phyloP scores from a whole-genome alignment of 2,329 filamentous ascomycete genomes.

The Ceratocystis smalleyi region DNA sequence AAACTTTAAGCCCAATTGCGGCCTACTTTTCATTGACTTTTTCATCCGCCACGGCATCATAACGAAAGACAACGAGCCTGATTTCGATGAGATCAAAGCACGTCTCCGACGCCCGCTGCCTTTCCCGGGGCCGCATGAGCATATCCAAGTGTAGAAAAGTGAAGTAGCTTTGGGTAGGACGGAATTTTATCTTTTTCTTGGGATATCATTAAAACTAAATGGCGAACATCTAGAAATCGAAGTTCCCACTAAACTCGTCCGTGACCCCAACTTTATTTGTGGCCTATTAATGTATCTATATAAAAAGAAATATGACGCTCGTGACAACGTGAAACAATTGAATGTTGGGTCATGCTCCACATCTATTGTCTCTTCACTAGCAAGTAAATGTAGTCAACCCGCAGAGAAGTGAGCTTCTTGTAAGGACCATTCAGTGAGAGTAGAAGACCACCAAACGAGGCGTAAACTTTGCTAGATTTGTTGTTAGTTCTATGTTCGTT shows the following conservation, averaged over 20 bases:
- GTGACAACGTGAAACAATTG: slow-evolving; percentile 9
- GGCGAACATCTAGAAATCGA: neutral
- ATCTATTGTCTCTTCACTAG: slow-evolving; percentile 60
- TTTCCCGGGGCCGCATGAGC: slow-evolving; percentile 52
- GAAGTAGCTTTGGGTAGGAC: slow-evolving; percentile 3
- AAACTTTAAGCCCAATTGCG: slow-evolving; percentile 87
- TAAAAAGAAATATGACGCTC: slow-evolving; percentile 12
- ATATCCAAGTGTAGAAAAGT: slow-evolving; percentile 3
- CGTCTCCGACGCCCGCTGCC: slow-evolving; percentile 65
- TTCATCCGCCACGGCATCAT: slow-evolving; percentile 72
- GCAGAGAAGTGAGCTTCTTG: slow-evolving; percentile 81
- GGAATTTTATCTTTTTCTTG: slow-evolving; percentile 6
- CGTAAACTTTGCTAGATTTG: slow-evolving; percentile 62
- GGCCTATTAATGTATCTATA: slow-evolving; percentile 12
- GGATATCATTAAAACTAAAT: neutral
- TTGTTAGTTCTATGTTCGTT: slow-evolving; percentile 1
- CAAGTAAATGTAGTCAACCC: slow-evolving; percentile 88
- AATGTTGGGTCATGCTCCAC: neutral
- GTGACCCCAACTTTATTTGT: neutral
- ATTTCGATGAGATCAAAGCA: slow-evolving; percentile 59
- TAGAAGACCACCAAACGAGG: slow-evolving; percentile 83
- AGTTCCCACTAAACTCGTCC: neutral
- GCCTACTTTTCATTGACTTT: slow-evolving; percentile 72
- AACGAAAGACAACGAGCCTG: slow-evolving; percentile 60
- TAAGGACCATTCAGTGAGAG: slow-evolving; percentile 87